phyloP scores from a whole-genome alignment of 345 rosid genomes.

The Barbarea vulgaris region DNA sequence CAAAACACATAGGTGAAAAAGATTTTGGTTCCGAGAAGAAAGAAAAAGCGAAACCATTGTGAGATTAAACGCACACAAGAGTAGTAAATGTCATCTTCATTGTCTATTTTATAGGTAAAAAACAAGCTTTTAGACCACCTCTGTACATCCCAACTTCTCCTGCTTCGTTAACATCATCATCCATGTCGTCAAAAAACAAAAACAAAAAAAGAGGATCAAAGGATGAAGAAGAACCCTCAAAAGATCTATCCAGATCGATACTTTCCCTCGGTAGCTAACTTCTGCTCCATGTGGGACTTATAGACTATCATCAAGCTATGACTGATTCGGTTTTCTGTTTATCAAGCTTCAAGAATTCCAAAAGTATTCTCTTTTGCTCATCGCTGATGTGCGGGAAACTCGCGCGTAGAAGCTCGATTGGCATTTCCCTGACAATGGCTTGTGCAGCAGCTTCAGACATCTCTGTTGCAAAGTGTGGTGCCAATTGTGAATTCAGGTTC shows the following conservation, averaged over 20 bases:
- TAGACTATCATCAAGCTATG: neutral
- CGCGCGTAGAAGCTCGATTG: slow-evolving; percentile 74
- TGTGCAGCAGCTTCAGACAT: slow-evolving; percentile 58
- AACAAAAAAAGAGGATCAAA: neutral
- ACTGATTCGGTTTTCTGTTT: slow-evolving; percentile 36
- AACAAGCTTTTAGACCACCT: slow-evolving; percentile 15
- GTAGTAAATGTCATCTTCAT: slow-evolving; percentile 8
- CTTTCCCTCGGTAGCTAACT: slow-evolving; percentile 13
- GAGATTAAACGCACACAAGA: neutral
- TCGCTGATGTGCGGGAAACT: slow-evolving; percentile 71
- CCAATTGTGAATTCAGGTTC: slow-evolving; percentile 47
- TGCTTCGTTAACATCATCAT: slow-evolving; percentile 11
- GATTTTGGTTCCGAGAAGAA: neutral
- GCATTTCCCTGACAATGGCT: slow-evolving; percentile 84
- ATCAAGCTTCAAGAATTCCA: slow-evolving; percentile 74
- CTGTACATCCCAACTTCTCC: slow-evolving; percentile 26
- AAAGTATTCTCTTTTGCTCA: slow-evolving; percentile 68
- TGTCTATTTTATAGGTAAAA: slow-evolving; percentile 18
- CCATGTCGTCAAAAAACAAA: neutral
- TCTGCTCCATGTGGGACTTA: slow-evolving; percentile 4
- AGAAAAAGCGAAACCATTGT: neutral
- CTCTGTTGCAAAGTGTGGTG: slow-evolving; percentile 42
- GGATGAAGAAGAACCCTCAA: neutral
- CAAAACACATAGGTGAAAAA: neutral
- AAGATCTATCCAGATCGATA: neutral